These are phyloP conservation scores for Dendrocalamus sinicus DNA, from an alignment of 176 grass and related monocot species.

Conservation along the genomic window DNA sequence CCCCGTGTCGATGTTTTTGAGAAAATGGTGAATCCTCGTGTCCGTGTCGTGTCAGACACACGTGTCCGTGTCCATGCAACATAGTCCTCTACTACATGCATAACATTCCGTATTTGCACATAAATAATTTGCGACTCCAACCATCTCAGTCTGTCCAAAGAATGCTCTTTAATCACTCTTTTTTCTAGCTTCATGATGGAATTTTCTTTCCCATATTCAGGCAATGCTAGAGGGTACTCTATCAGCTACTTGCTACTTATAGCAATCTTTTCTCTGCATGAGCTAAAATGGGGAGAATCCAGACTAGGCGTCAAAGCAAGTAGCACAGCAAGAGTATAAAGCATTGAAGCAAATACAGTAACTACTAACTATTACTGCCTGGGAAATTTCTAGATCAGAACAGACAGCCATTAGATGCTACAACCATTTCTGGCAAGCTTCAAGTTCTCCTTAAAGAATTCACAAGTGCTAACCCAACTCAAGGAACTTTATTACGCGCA, in stretches of 20 bases:
- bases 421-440: slow-evolving; percentile 14
- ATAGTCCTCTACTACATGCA: not conserved
- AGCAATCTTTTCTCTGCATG: slow-evolving; percentile 11
- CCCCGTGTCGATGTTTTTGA: too few species aligned
- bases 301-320: slow-evolving; percentile 7
- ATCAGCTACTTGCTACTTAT: slow-evolving; percentile 12
- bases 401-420: not conserved
- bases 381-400: slow-evolving; percentile 24
- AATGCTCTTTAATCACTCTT: not conserved
- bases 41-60: too few species aligned
- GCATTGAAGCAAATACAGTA: not conserved
- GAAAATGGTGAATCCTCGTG: too few species aligned
- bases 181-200: not conserved
- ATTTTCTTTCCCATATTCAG: slow-evolving; percentile 7
- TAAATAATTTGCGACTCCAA: not conserved
- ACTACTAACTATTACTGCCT: not conserved
- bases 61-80: too few species aligned
- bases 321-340: slow-evolving; percentile 3
- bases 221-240: not conserved
- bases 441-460: not conserved
- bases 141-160: slow-evolving; percentile 19
- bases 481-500: not conserved
- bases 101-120: slow-evolving; percentile 14
- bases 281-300: slow-evolving; percentile 29
- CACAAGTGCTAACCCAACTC: not conserved